These are phyloP conservation scores for Botryobasidium botryosum DNA, from an alignment of 768 basidiomycete species.

Conservation along the genomic window DNA sequence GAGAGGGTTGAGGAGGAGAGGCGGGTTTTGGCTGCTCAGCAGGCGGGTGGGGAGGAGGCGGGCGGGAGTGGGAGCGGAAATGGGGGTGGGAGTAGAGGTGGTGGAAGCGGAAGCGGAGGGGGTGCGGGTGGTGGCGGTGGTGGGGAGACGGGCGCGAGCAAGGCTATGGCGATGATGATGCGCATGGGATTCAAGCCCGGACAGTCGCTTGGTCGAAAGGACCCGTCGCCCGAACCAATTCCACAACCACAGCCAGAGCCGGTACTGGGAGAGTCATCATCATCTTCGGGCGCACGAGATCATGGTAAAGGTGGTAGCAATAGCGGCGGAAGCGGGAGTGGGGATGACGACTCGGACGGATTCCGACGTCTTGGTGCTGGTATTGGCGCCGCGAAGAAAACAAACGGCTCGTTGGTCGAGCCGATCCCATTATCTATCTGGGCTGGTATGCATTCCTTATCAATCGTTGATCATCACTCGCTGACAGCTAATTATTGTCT, in stretches of 20 bases:
- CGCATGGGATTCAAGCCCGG: conserved; percentile 89
- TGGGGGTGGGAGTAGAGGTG: conserved; percentile 1
- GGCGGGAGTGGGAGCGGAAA: conserved; percentile 14
- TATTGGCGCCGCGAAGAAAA: no score
- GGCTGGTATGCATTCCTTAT: conserved; percentile 38
- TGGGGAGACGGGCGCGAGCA: conserved; percentile 37
- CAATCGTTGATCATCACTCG: neutral
- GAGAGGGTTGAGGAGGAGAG: conserved; percentile 38
- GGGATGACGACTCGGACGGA: no score
- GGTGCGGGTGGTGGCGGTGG: neutral
- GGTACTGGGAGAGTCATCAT: no score
- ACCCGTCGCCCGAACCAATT: no score
- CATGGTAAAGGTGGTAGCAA: no score
- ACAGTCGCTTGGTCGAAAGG: conserved; percentile 40
- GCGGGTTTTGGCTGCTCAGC: conserved; percentile 69
- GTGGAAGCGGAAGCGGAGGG: neutral
- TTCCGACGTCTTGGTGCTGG: no score
- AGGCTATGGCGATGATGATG: conserved; percentile 80
- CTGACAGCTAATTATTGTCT: conserved; percentile 1
- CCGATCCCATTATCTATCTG: conserved; percentile 68
- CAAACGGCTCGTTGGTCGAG: conserved; percentile 32
- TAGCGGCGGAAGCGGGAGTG: no score
- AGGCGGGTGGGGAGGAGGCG: conserved; percentile 47
- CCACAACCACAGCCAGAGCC: no score
- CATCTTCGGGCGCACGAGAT: no score